Conservation (phyloP, 768 basidiomycete species). For the Suillus variegatus region DNA sequence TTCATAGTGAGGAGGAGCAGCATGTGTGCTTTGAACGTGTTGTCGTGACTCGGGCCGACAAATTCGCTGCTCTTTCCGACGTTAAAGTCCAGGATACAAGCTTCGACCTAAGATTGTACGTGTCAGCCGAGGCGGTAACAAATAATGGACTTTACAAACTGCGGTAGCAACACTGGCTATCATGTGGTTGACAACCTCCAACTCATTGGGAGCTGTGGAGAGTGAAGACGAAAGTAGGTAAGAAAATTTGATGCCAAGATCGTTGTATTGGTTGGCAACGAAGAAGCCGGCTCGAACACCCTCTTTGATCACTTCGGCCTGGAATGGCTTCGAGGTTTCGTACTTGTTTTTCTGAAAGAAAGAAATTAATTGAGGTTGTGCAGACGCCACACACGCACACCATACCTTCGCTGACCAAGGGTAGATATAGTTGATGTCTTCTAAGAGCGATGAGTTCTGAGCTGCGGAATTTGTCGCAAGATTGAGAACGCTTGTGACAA, state of each 20-base stretch:
- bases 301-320: constrained; percentile 2
- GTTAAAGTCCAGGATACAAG: neutral
- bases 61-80: neutral
- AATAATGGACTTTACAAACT: neutral
- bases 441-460: neutral
- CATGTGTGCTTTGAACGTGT: constrained; percentile 1
- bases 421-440: constrained; percentile 3
- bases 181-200: constrained; percentile 1
- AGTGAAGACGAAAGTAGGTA: neutral
- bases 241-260: neutral
- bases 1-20: neutral
- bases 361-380: neutral
- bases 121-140: neutral
- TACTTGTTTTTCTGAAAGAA: constrained; percentile 1
- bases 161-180: neutral
- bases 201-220: neutral
- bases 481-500: neutral
- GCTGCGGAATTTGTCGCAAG: neutral
- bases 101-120: neutral
- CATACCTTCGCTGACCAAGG: neutral
- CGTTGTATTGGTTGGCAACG: neutral
- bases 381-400: neutral
- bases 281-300: neutral
- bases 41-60: neutral
- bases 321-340: neutral